phyloP scores from a whole-genome alignment of 1,284 basidiomycete species.

The Ustilago cynodontis region DNA sequence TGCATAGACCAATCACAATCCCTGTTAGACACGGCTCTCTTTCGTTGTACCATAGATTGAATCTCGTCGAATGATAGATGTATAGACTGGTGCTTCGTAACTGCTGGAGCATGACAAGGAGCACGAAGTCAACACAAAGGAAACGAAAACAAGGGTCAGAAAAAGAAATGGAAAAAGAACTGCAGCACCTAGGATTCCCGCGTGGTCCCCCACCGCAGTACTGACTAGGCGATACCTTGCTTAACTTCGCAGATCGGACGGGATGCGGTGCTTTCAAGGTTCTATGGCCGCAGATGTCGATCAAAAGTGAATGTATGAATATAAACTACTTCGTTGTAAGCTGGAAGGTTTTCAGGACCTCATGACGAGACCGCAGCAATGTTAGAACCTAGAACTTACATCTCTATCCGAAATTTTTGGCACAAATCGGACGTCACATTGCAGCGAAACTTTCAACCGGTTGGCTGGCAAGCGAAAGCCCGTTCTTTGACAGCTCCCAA shows the following conservation, averaged over 20 bases:
- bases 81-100: too few species aligned
- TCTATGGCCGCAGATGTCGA: conserved; percentile 80
- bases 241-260: conserved; percentile 84
- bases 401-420: neutral
- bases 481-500: neutral
- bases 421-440: conserved; percentile 6
- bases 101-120: too few species aligned
- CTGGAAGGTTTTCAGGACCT: too few species aligned
- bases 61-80: neutral
- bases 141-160: neutral
- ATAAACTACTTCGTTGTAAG: too few species aligned
- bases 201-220: conserved; percentile 86
- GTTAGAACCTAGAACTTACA: neutral
- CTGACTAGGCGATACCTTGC: conserved; percentile 82
- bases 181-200: conserved; percentile 84
- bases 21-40: neutral
- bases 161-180: conserved; percentile 71
- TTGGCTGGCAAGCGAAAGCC: neutral
- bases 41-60: neutral
- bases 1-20: neutral
- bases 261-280: conserved; percentile 84
- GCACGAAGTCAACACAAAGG: too few species aligned
- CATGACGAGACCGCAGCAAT: too few species aligned
- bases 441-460: neutral
- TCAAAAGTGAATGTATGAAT: too few species aligned